Base-by-base conservation (phyloP, 371 early-diverging fungal genomes). In the Mortierella sp. region DNA sequence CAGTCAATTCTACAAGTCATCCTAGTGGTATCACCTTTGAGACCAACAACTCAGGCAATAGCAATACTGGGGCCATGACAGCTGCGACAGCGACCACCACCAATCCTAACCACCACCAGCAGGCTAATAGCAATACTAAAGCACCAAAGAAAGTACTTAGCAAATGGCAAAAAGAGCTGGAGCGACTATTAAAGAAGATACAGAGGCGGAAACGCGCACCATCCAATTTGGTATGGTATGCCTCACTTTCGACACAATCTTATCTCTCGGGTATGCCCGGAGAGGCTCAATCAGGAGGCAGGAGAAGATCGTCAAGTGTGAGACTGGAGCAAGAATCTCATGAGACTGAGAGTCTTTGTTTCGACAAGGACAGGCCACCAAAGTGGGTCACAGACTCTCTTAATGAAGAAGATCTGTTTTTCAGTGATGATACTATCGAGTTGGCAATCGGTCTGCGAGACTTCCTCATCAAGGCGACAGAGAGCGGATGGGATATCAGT, bases 351-450 rank as follows among this genome's bases (percentile, higher is more conserved):
- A 60, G 30, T 9, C 50, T 73, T 9, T 61, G 64, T 28, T 70
- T 57, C 58, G 71, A 57, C 26, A 62, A 57, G 12, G 71, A 68
- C 45, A 66, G 63, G 21, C 69, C 69, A 1, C 80, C 71, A 1
- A 47, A 62, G 19, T 74, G 74, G 71, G 65, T 74, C 12, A 50
- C 64, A 1, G 62, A 73, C 26, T 70, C 67, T 4, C 25, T 67
- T 4, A 62, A 67, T 18, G 57, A 25, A 28, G 53, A 53, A 29
- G 30, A 63, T 16, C 46, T 62, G 30, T 80, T 80, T 28, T 80
- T 64, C 21, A 74, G 74, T 29, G 80, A 80, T 37, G 80, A 80
- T 19, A 64, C 80, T 1, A 74, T 70, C 23, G 80, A 80, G 4
- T 29, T 80, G 19, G 64, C 70, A 9, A 16, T 74, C n/a, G 50